Base-by-base conservation (phyloP, 257 asterid genomes). In the Agastache rugosa region DNA sequence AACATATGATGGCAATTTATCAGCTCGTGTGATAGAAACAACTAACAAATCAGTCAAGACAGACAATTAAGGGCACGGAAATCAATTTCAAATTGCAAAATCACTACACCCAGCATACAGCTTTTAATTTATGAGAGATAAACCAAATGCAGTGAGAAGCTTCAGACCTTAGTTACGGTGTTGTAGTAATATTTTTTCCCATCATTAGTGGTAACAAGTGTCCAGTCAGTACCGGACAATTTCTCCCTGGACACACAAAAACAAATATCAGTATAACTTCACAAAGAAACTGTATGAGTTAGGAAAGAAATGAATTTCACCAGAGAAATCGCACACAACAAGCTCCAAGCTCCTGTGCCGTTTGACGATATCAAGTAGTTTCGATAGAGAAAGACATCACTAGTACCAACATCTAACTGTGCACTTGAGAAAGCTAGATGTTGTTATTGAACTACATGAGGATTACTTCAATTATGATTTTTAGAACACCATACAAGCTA, bases 181-280 rank as follows among this genome's bases (percentile, higher is more conserved):
- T 92, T 90, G 85, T 92, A 87, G 86, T 92, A 95, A 82, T 92
- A 95, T 59, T 55, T 89, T 82, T 92, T 89, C 77, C 96, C 96
- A 83, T 95, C 96, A 82, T 92, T 89, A 63, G 97, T 92, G 78
- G 89, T 82, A 78, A 95, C 96, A 77, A 85, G 76, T 71, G 87
- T 84, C 99, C 99, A 95, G 76, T 95, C 97, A 60, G 97, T 87
- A 75, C 95, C 96, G 45, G 85, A 77, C 82, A 95, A 73, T 80
- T 86, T 95, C 88, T 92, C 96, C 95, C 99, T 95, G 86, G 37
- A 53, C 35, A 78, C 22, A 54, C 56, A 65, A 37, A 60, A 53
- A 80, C 60, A 71, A 67, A 75, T 50, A 29, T 69, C 50, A 75
- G 71, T 54, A 61, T 55, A 47, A 63, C 74, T 53, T 76, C 39